Conservation (phyloP, 768 basidiomycete species). For the Rhodotorula graminis region DNA sequence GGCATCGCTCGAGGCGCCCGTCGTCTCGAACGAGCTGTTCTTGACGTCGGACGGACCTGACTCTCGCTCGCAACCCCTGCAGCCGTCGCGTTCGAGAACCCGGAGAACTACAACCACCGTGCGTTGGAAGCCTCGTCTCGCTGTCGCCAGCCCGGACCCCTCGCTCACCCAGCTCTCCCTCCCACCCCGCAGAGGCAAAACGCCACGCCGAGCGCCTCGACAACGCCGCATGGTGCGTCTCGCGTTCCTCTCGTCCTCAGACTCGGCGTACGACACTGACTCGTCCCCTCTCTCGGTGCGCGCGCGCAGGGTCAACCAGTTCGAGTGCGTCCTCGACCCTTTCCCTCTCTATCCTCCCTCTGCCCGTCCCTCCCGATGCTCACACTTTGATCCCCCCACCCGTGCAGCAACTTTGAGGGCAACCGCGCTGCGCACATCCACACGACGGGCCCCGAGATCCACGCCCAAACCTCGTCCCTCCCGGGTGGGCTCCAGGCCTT, state of each 20-base stretch:
- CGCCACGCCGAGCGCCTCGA: conserved; percentile 67
- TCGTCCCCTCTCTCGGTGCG: too few relatives aligned
- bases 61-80: not conserved
- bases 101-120: conserved; percentile 91
- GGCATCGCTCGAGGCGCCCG: too few relatives aligned
- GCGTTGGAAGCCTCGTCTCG: conserved; percentile 6
- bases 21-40: too few relatives aligned
- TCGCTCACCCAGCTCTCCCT: too few relatives aligned
- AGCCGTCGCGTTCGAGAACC: conserved; percentile 90
- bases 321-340: conserved; percentile 50
- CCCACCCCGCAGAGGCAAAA: conserved; percentile 58
- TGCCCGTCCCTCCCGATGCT: not conserved
- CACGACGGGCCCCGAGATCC: conserved; percentile 94
- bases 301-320: conserved; percentile 59
- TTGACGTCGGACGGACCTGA: too few relatives aligned
- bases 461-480: conserved; percentile 65
- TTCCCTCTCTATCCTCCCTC: not conserved
- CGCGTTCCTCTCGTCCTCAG: not conserved
- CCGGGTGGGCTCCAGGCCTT: conserved; percentile 76
- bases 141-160: not conserved
- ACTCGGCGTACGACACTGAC: not conserved
- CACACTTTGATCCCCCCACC: not conserved
- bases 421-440: conserved; percentile 82
- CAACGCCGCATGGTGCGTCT: conserved; percentile 78
- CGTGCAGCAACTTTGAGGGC: conserved; percentile 51